phyloP scores from a whole-genome alignment of 2,329 filamentous ascomycete genomes.

The Drechslerella coelobrocha region DNA sequence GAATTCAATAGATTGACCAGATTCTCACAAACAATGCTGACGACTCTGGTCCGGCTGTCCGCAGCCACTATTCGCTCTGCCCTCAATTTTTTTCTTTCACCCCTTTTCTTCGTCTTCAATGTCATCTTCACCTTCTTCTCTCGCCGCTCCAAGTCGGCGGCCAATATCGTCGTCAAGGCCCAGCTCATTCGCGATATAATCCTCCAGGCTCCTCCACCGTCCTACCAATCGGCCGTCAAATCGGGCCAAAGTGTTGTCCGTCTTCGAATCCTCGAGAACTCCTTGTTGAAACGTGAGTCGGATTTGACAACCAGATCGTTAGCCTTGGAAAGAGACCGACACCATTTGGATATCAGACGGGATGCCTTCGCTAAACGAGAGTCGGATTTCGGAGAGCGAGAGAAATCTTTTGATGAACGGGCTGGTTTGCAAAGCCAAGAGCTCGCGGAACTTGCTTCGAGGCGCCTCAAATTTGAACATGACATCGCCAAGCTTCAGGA shows the following conservation, averaged over 20 bases:
- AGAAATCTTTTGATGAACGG: slow-evolving; percentile 13
- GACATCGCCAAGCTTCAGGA: slow-evolving; percentile 17
- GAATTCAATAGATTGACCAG: background rate
- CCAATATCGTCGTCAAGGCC: slow-evolving; percentile 27
- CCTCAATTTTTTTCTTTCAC: slow-evolving; percentile 34
- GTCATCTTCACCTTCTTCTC: slow-evolving; percentile 21
- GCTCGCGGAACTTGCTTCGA: slow-evolving; percentile 8
- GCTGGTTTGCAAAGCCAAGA: slow-evolving; percentile 6
- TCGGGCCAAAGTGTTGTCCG: slow-evolving; percentile 29
- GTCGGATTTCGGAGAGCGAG: slow-evolving; percentile 7
- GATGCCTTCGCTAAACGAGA: slow-evolving; percentile 12
- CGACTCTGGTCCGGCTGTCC: slow-evolving; percentile 14
- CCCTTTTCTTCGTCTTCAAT: slow-evolving; percentile 33
- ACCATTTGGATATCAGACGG: slow-evolving; percentile 20
- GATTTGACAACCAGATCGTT: slow-evolving; percentile 23
- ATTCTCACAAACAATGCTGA: slow-evolving; percentile 6
- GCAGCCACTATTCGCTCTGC: slow-evolving; percentile 23
- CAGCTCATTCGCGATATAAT: slow-evolving; percentile 43
- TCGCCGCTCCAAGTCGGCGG: slow-evolving; percentile 43
- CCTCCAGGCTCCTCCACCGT: slow-evolving; percentile 32
- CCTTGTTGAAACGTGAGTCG: slow-evolving; percentile 29
- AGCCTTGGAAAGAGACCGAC: slow-evolving; percentile 10
- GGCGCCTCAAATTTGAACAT: slow-evolving; percentile 15
- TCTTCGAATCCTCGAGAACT: slow-evolving; percentile 25
- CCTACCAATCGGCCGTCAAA: slow-evolving; percentile 37